Percentiles rank a stretch among this genome's conserved stretches.
Evolutionary conservation across 2,329 filamentous ascomycete species (phyloP).

Genomic region (Fusarium sp.): DNA sequence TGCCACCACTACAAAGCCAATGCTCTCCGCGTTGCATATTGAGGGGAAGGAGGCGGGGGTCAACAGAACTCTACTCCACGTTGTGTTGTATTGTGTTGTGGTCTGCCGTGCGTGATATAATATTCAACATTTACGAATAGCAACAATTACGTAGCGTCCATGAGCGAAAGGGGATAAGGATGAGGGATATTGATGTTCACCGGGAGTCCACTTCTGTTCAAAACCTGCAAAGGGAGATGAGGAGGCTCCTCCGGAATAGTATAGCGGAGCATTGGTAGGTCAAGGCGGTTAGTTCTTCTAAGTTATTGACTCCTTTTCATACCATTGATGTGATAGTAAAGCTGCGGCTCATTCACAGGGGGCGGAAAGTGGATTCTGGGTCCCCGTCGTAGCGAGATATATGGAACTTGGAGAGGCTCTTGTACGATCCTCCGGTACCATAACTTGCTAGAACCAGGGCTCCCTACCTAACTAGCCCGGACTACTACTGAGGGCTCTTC

Average conservation of each 20-base stretch:
- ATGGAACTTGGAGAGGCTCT: slow-evolving; percentile 27
- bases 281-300: slow-evolving; percentile 22
- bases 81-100: background rate
- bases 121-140: slow-evolving; percentile 22
- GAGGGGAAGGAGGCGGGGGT: background rate
- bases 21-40: background rate
- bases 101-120: slow-evolving; percentile 23
- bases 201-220: background rate
- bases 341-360: slow-evolving; percentile 27
- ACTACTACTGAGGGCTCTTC: background rate
- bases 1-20: slow-evolving; percentile 4
- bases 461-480: slow-evolving; percentile 1
- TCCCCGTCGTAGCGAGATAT: slow-evolving; percentile 12
- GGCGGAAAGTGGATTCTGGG: slow-evolving; percentile 31
- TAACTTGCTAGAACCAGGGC: slow-evolving; percentile 4
- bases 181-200: slow-evolving; percentile 35
- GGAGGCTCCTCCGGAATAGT: slow-evolving; percentile 13
- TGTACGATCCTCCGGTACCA: slow-evolving; percentile 23
- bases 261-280: slow-evolving; percentile 21
- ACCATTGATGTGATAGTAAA: slow-evolving; percentile 14
- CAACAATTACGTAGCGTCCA: slow-evolving; percentile 34
- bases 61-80: background rate
- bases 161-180: slow-evolving; percentile 32
- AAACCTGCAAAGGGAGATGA: slow-evolving; percentile 12
- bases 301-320: slow-evolving; percentile 4